phyloP scores from a whole-genome alignment of 164 flowering plant genomes.

The Annona cherimola region DNA sequence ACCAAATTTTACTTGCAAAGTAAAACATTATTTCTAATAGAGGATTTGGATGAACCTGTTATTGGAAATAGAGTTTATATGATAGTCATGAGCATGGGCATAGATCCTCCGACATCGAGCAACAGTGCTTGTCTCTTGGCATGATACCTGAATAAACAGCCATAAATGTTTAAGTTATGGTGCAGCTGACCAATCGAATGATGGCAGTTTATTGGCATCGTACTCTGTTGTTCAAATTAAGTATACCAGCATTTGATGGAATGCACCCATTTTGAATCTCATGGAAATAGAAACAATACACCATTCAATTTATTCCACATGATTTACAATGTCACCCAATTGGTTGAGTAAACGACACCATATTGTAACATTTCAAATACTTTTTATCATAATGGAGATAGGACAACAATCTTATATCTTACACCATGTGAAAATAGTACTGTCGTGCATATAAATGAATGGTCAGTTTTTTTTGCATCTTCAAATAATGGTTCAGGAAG shows the following conservation, averaged over 20 bases:
- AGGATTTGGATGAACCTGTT: constrained; percentile 55
- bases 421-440: not conserved
- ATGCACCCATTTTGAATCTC: not conserved
- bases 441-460: not conserved
- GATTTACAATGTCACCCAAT: not conserved
- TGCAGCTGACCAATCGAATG: not conserved
- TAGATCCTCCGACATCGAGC: constrained; percentile 95
- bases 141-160: constrained; percentile 48
- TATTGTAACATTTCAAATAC: not conserved
- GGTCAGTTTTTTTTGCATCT: too few species aligned
- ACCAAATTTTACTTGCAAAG: not conserved
- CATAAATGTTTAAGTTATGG: not conserved
- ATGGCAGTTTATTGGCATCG: not conserved
- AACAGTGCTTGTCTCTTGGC: constrained; percentile 76
- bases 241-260: not conserved
- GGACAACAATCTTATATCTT: not conserved
- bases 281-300: not conserved
- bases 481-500: constrained; percentile 9
- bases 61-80: constrained; percentile 95
- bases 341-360: not conserved
- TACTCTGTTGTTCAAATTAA: not conserved
- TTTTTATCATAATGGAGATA: not conserved
- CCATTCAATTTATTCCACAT: not conserved
- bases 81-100: constrained; percentile 99
- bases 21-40: too few species aligned